phyloP scores from a whole-genome alignment of 495 filamentous ascomycete species.

The Neurospora tetraspora region DNA sequence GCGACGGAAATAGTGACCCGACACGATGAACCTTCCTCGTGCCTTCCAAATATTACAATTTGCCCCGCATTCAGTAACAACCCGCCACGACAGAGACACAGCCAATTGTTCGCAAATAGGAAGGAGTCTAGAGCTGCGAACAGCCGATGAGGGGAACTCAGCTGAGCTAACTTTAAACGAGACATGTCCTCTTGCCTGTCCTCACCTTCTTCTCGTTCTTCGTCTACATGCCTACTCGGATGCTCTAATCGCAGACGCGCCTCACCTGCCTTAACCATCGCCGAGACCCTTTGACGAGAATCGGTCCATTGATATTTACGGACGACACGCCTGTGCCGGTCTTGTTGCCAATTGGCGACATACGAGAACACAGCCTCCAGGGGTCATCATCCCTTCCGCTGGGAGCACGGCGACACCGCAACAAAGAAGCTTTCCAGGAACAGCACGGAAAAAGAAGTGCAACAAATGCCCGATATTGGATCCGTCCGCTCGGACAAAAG shows the following conservation, averaged over 20 bases:
- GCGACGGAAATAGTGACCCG: background rate
- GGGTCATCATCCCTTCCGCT: background rate
- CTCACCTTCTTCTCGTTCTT: background rate
- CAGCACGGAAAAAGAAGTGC: background rate
- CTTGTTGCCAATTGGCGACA: no score
- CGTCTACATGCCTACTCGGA: background rate
- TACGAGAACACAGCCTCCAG: background rate
- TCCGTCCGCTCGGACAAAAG: background rate
- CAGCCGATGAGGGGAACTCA: background rate
- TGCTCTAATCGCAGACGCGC: background rate
- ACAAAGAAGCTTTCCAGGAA: background rate
- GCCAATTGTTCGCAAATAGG: background rate
- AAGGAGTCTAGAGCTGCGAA: background rate
- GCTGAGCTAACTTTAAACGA: background rate
- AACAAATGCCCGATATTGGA: background rate
- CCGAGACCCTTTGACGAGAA: background rate
- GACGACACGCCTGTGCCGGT: background rate
- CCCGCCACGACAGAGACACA: background rate
- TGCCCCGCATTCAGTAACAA: background rate
- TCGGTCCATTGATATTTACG: background rate
- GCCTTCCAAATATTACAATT: background rate
- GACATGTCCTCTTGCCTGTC: background rate
- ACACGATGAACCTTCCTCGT: background rate
- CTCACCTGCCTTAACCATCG: background rate
- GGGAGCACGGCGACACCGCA: background rate